Percentiles rank a stretch among this genome's conserved stretches.
Conservation (phyloP, 305 asterid genomes). For the Fraxinus paxiana region DNA sequence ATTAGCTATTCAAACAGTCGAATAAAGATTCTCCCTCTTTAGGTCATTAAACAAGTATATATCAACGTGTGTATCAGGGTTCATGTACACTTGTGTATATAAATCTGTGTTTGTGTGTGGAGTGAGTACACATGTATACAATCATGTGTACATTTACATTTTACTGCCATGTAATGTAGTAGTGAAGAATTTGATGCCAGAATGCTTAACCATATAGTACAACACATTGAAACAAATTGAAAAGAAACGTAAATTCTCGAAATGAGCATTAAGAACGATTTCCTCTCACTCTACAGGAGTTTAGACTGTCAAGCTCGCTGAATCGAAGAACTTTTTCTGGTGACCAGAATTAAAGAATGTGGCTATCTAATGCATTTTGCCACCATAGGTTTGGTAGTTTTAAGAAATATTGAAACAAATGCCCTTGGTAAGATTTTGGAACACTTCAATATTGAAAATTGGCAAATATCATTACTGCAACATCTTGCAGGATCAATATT, state of each 20-base stretch:
- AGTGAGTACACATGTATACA: not conserved
- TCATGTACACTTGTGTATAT: not conserved
- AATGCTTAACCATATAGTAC: not conserved
- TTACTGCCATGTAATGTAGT: not conserved
- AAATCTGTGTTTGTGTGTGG: not conserved
- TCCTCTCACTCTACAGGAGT: not conserved
- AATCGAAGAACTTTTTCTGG: not conserved
- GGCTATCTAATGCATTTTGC: not conserved
- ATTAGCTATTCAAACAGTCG: constrained; percentile 11
- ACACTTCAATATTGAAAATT: not conserved
- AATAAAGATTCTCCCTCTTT: not conserved
- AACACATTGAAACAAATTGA: not conserved
- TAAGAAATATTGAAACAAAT: not conserved
- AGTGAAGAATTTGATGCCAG: not conserved
- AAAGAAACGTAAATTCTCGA: not conserved
- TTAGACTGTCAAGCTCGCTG: not conserved
- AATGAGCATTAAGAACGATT: not conserved
- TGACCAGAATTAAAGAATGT: not conserved
- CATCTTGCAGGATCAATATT: not conserved
- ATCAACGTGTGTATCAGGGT: not conserved
- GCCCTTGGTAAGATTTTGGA: not conserved
- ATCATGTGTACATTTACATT: not conserved
- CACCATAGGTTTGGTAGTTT: not conserved
- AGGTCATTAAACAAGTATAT: not conserved
- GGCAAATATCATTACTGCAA: not conserved